phyloP scores from a whole-genome alignment of 164 flowering plant species.

The Malania oleifera region DNA sequence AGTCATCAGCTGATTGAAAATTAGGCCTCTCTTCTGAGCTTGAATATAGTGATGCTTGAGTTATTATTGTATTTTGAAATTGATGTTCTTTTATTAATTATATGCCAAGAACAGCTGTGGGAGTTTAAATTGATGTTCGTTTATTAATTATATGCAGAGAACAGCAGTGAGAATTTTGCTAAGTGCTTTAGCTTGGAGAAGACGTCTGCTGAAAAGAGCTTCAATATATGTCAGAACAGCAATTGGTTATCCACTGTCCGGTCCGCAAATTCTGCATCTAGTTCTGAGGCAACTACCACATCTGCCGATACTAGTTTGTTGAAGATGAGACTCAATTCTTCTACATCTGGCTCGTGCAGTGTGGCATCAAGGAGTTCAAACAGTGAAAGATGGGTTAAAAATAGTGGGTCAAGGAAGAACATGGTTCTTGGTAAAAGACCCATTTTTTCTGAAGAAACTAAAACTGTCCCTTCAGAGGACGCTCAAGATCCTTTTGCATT shows the following conservation, averaged over 20 bases:
- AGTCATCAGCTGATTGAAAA: too few species aligned
- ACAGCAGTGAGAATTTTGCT: slow-evolving; percentile 26
- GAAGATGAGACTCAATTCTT: slow-evolving; percentile 36
- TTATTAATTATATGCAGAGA: slow-evolving; percentile 28
- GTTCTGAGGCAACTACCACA: slow-evolving; percentile 35
- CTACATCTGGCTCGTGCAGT: slow-evolving; percentile 39
- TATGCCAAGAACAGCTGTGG: too few species aligned
- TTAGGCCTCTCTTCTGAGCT: neutral
- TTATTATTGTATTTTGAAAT: neutral
- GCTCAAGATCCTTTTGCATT: slow-evolving; percentile 92
- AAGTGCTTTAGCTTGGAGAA: slow-evolving; percentile 24
- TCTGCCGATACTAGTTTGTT: slow-evolving; percentile 26
- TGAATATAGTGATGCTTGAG: neutral
- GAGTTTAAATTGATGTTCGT: neutral
- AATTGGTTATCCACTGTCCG: slow-evolving; percentile 23
- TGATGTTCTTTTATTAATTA: neutral
- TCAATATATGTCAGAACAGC: slow-evolving; percentile 28
- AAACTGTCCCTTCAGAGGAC: slow-evolving; percentile 33
- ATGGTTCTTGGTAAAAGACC: slow-evolving; percentile 21
- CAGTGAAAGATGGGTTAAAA: slow-evolving; percentile 13
- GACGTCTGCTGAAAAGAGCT: slow-evolving; percentile 25
- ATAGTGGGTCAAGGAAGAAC: slow-evolving; percentile 27
- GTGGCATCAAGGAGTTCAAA: slow-evolving; percentile 29
- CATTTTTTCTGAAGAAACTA: slow-evolving; percentile 16
- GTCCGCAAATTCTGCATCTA: slow-evolving; percentile 24